These are phyloP conservation scores for Phytophthora capsici DNA, from an alignment of 352 stramenopile species.

Conservation along the genomic window DNA sequence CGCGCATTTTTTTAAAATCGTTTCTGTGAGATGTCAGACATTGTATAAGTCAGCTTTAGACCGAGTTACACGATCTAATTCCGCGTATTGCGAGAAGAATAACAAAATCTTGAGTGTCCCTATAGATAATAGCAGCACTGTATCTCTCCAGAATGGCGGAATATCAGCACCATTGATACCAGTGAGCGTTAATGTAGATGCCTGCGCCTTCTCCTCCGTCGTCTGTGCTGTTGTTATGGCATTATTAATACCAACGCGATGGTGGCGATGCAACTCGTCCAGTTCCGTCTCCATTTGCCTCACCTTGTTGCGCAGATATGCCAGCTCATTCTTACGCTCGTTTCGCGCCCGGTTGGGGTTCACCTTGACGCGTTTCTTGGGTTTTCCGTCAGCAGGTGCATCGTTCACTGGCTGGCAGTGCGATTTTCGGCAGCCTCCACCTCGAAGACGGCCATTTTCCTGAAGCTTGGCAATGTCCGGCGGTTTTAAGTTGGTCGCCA, in stretches of 20 bases:
- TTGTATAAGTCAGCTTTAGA: too few species aligned
- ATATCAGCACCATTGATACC: neutral
- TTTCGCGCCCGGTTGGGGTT: conserved; percentile 53
- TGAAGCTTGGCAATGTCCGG: conserved; percentile 24
- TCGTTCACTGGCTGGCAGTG: conserved; percentile 1
- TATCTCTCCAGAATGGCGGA: conserved; percentile 45
- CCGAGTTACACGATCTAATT: too few species aligned
- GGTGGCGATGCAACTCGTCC: conserved; percentile 25
- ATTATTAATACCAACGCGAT: conserved; percentile 3
- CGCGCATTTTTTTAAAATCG: too few species aligned
- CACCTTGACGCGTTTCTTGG: conserved; percentile 25
- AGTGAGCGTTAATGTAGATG: conserved; percentile 1
- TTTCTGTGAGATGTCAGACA: too few species aligned
- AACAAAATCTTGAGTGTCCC: too few species aligned
- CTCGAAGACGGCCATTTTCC: conserved; percentile 24
- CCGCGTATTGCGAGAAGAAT: too few species aligned
- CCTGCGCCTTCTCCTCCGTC: neutral
- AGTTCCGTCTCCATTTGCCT: conserved; percentile 48
- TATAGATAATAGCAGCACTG: too few species aligned
- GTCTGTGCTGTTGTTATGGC: conserved; percentile 8
- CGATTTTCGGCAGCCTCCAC: conserved; percentile 5
- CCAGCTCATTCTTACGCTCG: conserved; percentile 60
- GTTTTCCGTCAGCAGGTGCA: neutral
- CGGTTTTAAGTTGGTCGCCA: conserved; percentile 10
- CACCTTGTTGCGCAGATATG: conserved; percentile 56